Conservation (phyloP, 306 rosid genomes). For the Prunus fruticosa region DNA sequence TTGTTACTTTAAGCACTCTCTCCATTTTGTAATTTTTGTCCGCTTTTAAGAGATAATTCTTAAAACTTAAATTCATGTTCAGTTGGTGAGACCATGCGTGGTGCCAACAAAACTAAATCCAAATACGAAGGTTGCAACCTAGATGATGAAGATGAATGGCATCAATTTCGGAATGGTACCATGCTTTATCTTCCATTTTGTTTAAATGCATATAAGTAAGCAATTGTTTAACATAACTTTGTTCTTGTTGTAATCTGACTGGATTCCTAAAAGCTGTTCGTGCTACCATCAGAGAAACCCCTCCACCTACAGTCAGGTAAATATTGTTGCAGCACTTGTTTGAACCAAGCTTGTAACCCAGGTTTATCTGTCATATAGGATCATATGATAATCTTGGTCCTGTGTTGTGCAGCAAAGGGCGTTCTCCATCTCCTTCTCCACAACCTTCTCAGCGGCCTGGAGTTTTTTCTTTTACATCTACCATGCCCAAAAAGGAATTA, state of each 20-base stretch:
- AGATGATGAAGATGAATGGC: constrained; percentile 88
- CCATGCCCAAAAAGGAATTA: constrained; percentile 68
- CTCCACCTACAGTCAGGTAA: constrained; percentile 67
- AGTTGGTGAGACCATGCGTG: constrained; percentile 87
- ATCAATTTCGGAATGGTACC: constrained; percentile 76
- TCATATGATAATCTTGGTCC: constrained; percentile 11
- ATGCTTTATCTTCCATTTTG: constrained; percentile 11
- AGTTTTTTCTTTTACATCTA: constrained; percentile 69
- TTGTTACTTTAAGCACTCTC: background rate
- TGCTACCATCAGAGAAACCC: constrained; percentile 83
- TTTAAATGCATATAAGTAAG: constrained; percentile 1
- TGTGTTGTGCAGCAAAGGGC: constrained; percentile 62
- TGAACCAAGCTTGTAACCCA: constrained; percentile 12
- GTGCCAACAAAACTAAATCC: constrained; percentile 56
- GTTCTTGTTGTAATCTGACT: constrained; percentile 21
- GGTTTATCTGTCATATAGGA: background rate
- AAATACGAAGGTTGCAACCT: constrained; percentile 73
- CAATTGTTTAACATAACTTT: constrained; percentile 23
- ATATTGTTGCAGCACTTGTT: constrained; percentile 1
- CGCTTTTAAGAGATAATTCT: constrained; percentile 3
- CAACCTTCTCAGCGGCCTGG: constrained; percentile 52
- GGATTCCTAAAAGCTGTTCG: constrained; percentile 60
- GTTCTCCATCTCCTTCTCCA: constrained; percentile 63
- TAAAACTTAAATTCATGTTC: constrained; percentile 31
- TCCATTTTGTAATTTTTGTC: too few species aligned